phyloP scores from a whole-genome alignment of 2,329 filamentous ascomycete genomes.

The Talaromyces atroroseus region DNA sequence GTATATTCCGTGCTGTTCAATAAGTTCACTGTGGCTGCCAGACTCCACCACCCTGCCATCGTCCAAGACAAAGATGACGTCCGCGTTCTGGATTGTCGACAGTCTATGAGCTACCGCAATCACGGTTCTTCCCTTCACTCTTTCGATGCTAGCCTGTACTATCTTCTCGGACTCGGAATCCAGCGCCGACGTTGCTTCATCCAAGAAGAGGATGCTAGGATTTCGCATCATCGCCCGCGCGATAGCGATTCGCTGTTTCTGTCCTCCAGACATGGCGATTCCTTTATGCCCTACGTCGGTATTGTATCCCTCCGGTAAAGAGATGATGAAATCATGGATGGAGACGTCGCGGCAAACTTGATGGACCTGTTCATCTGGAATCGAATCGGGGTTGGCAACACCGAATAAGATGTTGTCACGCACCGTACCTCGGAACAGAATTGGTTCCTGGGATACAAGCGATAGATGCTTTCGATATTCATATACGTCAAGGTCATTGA shows the following conservation, averaged over 20 bases:
- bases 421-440: constrained; percentile 42
- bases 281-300: constrained; percentile 48
- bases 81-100: constrained; percentile 70
- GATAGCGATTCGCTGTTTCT: constrained; percentile 53
- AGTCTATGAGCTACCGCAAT: constrained; percentile 73
- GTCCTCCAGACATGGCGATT: constrained; percentile 48
- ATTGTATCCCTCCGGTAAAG: constrained; percentile 47
- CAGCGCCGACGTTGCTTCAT: constrained; percentile 56
- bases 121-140: constrained; percentile 55
- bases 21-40: constrained; percentile 55
- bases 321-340: constrained; percentile 49
- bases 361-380: constrained; percentile 42
- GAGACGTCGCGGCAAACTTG: constrained; percentile 48
- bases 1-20: constrained; percentile 47
- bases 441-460: constrained; percentile 41
- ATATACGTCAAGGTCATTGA: constrained; percentile 67
- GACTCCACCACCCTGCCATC: constrained; percentile 53
- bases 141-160: constrained; percentile 65
- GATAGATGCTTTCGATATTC: constrained; percentile 71
- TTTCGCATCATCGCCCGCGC: constrained; percentile 51
- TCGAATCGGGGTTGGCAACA: constrained; percentile 63
- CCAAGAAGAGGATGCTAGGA: constrained; percentile 50
- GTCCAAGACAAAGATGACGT: constrained; percentile 74
- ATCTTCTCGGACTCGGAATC: constrained; percentile 63
- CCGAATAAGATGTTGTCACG: constrained; percentile 47